Conservation (phyloP, 108 stramenopile genomes). For the Parmales sp. region DNA sequence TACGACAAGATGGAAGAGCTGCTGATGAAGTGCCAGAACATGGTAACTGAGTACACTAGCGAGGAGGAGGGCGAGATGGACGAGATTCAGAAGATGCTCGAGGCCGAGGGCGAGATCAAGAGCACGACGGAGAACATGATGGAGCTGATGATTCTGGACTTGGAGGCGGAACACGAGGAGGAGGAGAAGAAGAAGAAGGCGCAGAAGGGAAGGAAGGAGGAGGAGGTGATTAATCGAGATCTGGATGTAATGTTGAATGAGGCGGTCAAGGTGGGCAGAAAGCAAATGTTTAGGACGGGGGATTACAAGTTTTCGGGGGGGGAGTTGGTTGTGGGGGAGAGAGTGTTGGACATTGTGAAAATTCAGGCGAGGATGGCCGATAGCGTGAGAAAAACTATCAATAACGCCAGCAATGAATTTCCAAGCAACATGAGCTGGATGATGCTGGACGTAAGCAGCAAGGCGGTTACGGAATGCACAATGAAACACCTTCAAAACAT, state of each 20-base stretch:
- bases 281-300: neutral
- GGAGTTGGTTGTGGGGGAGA: neutral
- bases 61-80: conserved; percentile 13
- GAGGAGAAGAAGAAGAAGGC: neutral
- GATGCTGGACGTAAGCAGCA: conserved; percentile 8
- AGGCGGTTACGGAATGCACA: neutral
- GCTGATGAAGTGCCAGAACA: conserved; percentile 9
- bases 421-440: neutral
- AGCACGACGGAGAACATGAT: neutral
- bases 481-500: neutral
- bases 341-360: neutral
- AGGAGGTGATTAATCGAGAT: no score
- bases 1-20: conserved; percentile 7
- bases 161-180: conserved; percentile 6
- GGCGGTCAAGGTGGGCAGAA: no score
- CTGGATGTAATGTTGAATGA: no score
- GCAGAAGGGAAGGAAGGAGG: neutral
- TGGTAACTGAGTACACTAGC: conserved; percentile 13
- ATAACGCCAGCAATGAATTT: neutral
- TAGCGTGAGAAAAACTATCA: neutral
- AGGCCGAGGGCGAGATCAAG: neutral
- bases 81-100: conserved; percentile 1
- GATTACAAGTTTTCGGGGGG: conserved; percentile 5
- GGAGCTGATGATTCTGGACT: neutral
- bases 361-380: neutral